Conservation (phyloP, 176 grass and related monocot species). For the Panicum miliaceum region DNA sequence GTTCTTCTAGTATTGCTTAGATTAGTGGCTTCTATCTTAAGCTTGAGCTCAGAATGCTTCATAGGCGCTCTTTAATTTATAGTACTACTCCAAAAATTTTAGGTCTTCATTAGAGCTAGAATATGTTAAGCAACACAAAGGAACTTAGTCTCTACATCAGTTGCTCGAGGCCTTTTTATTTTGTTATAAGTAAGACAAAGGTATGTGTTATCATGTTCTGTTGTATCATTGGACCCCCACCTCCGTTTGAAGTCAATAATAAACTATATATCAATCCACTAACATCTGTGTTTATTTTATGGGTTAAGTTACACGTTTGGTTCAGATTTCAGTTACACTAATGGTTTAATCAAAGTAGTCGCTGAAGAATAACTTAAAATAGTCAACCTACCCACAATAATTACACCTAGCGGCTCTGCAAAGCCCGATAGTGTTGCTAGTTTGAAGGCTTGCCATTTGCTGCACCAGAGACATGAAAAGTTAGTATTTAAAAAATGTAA, state of each 20-base stretch:
- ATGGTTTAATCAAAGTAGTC: not conserved
- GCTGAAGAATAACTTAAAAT: slow-evolving; percentile 1
- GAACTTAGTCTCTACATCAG: not conserved
- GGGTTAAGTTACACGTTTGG: not conserved
- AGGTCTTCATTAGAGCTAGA: not conserved
- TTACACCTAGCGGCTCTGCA: slow-evolving; percentile 87
- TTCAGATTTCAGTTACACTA: not conserved
- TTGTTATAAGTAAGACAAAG: not conserved
- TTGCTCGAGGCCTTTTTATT: not conserved
- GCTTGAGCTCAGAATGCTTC: not conserved
- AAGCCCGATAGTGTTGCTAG: slow-evolving; percentile 90
- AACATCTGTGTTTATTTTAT: slow-evolving; percentile 3
- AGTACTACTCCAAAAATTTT: not conserved
- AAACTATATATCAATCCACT: not conserved
- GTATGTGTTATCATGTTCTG: not conserved
- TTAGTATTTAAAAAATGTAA: slow-evolving; percentile 27
- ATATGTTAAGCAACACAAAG: slow-evolving; percentile 6
- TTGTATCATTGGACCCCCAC: not conserved
- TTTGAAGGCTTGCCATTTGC: slow-evolving; percentile 99
- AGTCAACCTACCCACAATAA: slow-evolving; percentile 76
- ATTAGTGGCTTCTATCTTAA: not conserved
- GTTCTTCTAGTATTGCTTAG: slow-evolving; percentile 2
- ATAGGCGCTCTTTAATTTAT: not conserved
- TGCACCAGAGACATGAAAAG: slow-evolving; percentile 52
- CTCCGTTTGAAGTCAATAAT: not conserved